Base-by-base conservation (phyloP, 495 filamentous ascomycete species). In the Evansstolkia leycettana region DNA sequence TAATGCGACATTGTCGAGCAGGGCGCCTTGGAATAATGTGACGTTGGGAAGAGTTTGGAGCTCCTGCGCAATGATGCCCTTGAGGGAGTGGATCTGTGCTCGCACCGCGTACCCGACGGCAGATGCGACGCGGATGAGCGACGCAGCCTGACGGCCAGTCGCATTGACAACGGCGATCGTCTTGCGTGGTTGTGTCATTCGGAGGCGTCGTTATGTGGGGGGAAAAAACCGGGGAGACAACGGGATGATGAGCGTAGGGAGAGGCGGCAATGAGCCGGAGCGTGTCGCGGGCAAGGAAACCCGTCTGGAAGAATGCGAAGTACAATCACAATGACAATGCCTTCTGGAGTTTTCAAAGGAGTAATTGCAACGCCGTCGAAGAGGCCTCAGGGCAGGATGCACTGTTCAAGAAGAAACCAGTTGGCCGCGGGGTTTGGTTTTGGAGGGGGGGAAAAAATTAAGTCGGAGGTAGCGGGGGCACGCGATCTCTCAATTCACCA, bases 81-180 rank as follows among this genome's bases (percentile, higher is more conserved):
- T 78, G 31, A 81, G 70, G 43, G 84, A 84, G 43, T 84, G 75
- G 44, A 94, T 66, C 56, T 96, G 89, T 10, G 87, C 89, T 45
- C 84, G 78, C 12, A 96, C 87, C 46, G 77, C 70, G 62, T 90
- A 93, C 35, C 89, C 89, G 14, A 96, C 78, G 19, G 89, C 89
- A 7, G 82, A 80, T 14, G 88, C 89, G 47, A 92, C 87, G 31
- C 89, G 80, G 36, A 94, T 85, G 51, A 96, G 72, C 25, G 86
- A 93, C 28, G 89, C 89, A 19, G 87, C 84, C 69, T 96, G 89
- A 41, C 89, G 79, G 40, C 89, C 89, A 43, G 81, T 83, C 55
- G 80, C 78, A 59, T 96, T 96, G 54, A 94, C 86, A 50, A 90
- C 79, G 46, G 84, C 87, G 46, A 94, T 85, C 31, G 78, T 88